Evolutionary conservation across 2,329 filamentous ascomycete species (phyloP).

Genomic region (Stemphylium lycopersici): DNA sequence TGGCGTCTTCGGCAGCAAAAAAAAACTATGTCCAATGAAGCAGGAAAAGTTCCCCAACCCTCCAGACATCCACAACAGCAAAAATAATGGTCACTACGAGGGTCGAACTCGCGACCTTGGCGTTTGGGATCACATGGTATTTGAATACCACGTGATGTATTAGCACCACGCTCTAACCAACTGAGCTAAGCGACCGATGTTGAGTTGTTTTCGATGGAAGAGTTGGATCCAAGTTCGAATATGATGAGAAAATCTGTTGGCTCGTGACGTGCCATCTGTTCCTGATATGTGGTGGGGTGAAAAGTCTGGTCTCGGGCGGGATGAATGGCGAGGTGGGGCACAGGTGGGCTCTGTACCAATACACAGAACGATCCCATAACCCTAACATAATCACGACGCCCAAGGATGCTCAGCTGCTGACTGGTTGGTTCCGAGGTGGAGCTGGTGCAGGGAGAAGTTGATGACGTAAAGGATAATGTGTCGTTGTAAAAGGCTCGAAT

Average conservation of each 20-base stretch:
- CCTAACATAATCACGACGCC: neutral
- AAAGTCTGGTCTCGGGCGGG: conserved; percentile 4
- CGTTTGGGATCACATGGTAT: neutral
- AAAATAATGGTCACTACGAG: conserved; percentile 22
- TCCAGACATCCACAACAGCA: neutral
- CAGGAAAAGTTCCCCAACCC: neutral
- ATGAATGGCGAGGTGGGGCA: conserved; percentile 4
- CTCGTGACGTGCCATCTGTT: no score
- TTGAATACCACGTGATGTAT: conserved; percentile 3
- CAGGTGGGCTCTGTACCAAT: neutral
- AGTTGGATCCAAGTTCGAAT: neutral
- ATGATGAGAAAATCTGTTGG: neutral
- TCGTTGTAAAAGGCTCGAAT: conserved; percentile 1
- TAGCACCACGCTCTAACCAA: conserved; percentile 26
- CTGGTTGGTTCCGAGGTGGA: neutral
- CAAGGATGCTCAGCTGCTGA: neutral
- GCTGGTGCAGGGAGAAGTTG: neutral
- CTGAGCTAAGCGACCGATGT: conserved; percentile 23
- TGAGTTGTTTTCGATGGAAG: conserved; percentile 9
- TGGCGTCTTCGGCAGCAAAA: neutral
- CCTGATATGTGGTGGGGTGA: neutral
- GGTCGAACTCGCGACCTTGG: conserved; percentile 24
- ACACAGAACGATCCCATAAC: neutral
- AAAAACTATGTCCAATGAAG: neutral
- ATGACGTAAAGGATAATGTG: neutral